Conservation (phyloP, 345 rosid species). For the Brassica carinata region DNA sequence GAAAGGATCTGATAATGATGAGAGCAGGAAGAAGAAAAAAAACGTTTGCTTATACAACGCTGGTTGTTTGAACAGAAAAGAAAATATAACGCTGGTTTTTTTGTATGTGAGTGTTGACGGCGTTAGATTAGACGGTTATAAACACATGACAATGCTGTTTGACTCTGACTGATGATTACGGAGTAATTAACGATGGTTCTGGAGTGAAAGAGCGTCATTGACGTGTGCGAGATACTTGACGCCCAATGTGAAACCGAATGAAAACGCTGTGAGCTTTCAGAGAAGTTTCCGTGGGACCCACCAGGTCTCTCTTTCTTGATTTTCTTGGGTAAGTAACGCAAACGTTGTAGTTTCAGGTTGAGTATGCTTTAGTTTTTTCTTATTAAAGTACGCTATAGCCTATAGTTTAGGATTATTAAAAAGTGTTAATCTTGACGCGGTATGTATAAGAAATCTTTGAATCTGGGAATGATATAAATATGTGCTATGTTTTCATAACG, state of each 20-base stretch:
- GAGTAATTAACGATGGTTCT: constrained; percentile 28
- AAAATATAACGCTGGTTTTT: not conserved
- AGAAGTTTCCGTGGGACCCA: constrained; percentile 32
- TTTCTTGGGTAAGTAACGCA: not conserved
- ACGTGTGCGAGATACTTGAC: constrained; percentile 37
- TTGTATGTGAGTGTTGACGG: constrained; percentile 17
- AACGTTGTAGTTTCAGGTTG: constrained; percentile 4
- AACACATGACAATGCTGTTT: constrained; percentile 19
- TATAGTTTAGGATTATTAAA: not conserved
- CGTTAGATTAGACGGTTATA: constrained; percentile 24
- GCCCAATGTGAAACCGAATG: constrained; percentile 14
- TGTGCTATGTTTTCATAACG: not conserved
- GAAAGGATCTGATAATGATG: constrained; percentile 22
- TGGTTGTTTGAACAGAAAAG: not conserved
- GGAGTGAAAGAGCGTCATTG: constrained; percentile 25
- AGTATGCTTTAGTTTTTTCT: not conserved
- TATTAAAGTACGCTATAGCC: not conserved
- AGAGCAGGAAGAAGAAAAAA: not conserved
- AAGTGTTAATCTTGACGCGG: not conserved
- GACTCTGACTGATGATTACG: constrained; percentile 15
- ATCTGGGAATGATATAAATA: not conserved
- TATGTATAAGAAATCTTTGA: not conserved
- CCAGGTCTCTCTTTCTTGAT: not conserved
- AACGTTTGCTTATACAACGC: constrained; percentile 21
- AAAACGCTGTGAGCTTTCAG: not conserved